Conservation (phyloP, 768 basidiomycete species). For the Naematelia encephala region DNA sequence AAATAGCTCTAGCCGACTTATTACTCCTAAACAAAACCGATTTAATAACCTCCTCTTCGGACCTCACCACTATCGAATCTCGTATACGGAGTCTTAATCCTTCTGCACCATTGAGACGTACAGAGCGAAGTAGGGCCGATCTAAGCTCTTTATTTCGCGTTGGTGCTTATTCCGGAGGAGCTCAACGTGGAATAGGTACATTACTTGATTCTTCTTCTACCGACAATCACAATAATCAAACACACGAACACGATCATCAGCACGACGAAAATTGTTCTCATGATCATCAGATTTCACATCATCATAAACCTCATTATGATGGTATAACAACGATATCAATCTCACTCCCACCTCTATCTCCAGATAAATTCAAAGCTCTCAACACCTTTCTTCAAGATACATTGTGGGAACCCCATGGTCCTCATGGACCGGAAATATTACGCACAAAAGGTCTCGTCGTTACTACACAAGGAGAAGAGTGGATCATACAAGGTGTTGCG, state of each 20-base stretch:
- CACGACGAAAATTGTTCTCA: constrained; percentile 1
- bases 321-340: constrained; percentile 78
- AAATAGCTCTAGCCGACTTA: constrained; percentile 89
- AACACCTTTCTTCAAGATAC: constrained; percentile 77
- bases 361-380: constrained; percentile 56
- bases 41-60: constrained; percentile 56
- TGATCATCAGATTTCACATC: constrained; percentile 7
- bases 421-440: constrained; percentile 59
- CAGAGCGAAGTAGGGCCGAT: background rate
- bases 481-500: constrained; percentile 86
- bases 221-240: constrained; percentile 50
- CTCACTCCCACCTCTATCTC: constrained; percentile 61
- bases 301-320: constrained; percentile 51
- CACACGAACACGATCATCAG: constrained; percentile 47
- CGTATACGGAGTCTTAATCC: background rate
- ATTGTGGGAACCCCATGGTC: constrained; percentile 66
- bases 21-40: constrained; percentile 90
- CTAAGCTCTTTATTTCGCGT: background rate
- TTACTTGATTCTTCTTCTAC: background rate
- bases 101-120: background rate
- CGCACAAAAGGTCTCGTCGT: constrained; percentile 82
- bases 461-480: constrained; percentile 56
- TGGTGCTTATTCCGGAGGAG: constrained; percentile 1
- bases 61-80: constrained; percentile 6
- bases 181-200: background rate